phyloP scores from a whole-genome alignment of 2,329 filamentous ascomycete genomes.

The Colletotrichum truncatum region DNA sequence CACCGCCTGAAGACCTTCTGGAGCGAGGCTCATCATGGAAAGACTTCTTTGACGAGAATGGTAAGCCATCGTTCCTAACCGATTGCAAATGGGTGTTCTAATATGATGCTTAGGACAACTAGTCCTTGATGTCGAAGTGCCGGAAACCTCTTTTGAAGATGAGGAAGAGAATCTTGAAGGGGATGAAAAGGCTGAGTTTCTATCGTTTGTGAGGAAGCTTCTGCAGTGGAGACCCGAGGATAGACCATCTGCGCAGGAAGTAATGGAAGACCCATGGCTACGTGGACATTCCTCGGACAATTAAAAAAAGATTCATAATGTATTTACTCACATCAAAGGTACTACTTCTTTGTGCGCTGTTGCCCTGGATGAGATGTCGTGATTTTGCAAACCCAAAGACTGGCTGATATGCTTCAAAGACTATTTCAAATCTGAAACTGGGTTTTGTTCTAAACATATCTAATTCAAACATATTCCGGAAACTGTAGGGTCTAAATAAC shows the following conservation, averaged over 20 bases:
- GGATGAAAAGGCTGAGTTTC: constrained; percentile 30
- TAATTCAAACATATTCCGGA: no score
- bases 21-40: constrained; percentile 37
- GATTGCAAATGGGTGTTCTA: not conserved
- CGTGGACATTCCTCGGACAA: not conserved
- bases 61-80: not conserved
- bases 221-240: constrained; percentile 39
- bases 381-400: no score
- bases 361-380: no score
- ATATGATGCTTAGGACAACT: not conserved
- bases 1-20: constrained; percentile 44
- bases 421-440: no score
- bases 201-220: constrained; percentile 35
- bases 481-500: no score
- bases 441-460: no score
- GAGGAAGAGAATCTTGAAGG: constrained; percentile 29
- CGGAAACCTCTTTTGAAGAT: constrained; percentile 21
- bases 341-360: no score
- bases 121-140: constrained; percentile 3
- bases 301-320: no score
- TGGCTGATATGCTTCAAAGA: no score
- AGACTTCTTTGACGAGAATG: constrained; percentile 35
- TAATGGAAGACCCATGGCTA: constrained; percentile 26
- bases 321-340: no score
- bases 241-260: constrained; percentile 28